A percentile compares a stretch with the other conserved stretches of the same genome.
phyloP scores from a whole-genome alignment of 2,329 filamentous ascomycete species.

The Helotiales sp. region DNA sequence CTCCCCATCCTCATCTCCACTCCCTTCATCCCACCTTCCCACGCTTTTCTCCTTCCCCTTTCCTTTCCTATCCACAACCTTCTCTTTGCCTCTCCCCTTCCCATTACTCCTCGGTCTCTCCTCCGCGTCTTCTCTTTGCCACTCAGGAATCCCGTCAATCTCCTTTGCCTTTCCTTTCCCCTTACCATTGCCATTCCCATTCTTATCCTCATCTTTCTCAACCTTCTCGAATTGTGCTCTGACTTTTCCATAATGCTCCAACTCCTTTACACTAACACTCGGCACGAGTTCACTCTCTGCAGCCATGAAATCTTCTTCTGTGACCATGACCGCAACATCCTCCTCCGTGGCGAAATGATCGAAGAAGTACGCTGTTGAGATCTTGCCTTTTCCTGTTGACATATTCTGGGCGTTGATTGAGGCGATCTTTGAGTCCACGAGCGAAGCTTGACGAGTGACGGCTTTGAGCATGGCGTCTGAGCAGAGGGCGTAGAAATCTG shows the following conservation, averaged over 20 bases:
- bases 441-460: conserved; percentile 83
- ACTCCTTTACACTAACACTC: conserved; percentile 87
- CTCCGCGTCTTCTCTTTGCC: conserved; percentile 8
- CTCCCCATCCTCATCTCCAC: conserved; percentile 35
- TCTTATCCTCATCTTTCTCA: conserved; percentile 38
- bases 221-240: conserved; percentile 77
- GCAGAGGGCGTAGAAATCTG: conserved; percentile 95
- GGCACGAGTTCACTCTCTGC: conserved; percentile 88
- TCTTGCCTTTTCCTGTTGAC: conserved; percentile 23
- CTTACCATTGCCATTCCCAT: conserved; percentile 4
- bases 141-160: conserved; percentile 5
- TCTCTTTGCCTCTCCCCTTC: conserved; percentile 28
- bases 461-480: conserved; percentile 99
- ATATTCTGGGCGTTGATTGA: conserved; percentile 56
- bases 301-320: conserved; percentile 80
- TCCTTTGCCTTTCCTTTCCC: conserved; percentile 18
- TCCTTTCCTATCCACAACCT: conserved; percentile 25
- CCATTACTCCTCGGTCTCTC: conserved; percentile 19
- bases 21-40: conserved; percentile 35
- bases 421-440: conserved; percentile 81
- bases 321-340: conserved; percentile 85
- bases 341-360: conserved; percentile 83
- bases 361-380: conserved; percentile 93
- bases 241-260: conserved; percentile 87
- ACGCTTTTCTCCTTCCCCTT: conserved; percentile 41